phyloP scores from a whole-genome alignment of 768 basidiomycete species.

The Lepiota venenata region DNA sequence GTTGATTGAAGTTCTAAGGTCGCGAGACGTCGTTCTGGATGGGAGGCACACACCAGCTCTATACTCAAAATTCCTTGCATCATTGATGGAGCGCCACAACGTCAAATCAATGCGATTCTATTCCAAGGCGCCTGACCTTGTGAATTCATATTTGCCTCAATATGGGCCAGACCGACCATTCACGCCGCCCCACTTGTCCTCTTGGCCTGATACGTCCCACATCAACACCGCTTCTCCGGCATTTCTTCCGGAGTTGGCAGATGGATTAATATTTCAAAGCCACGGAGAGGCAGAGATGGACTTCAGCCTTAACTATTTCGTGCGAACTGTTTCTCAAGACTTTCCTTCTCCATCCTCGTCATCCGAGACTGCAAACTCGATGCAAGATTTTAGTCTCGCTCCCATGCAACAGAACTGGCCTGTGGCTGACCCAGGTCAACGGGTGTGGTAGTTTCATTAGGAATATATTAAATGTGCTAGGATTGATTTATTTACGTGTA shows the following conservation, averaged over 20 bases:
- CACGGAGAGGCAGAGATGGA: constrained; percentile 38
- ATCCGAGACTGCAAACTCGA: constrained; percentile 11
- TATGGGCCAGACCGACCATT: constrained; percentile 16
- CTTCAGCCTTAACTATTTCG: constrained; percentile 44
- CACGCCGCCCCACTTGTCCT: constrained; percentile 29
- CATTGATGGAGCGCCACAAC: constrained; percentile 30
- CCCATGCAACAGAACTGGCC: constrained; percentile 1
- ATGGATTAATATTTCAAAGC: constrained; percentile 18
- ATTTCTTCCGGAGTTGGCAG: constrained; percentile 9
- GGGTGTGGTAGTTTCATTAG: background rate
- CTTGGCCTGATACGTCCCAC: constrained; percentile 42
- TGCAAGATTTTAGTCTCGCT: background rate
- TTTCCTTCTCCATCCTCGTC: constrained; percentile 15
- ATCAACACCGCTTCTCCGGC: background rate
- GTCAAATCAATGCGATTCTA: background rate
- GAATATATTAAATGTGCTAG: too few relatives aligned
- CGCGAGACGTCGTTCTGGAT: constrained; percentile 50
- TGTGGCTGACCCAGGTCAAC: background rate
- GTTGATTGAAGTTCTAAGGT: constrained; percentile 44
- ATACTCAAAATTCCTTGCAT: constrained; percentile 53
- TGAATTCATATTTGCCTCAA: background rate
- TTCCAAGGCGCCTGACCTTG: background rate
- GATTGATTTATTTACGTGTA: too few relatives aligned
- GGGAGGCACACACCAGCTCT: constrained; percentile 53
- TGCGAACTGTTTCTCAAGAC: constrained; percentile 32